Evolutionary conservation across 164 flowering plant species (phyloP).

Genomic region (Chloranthus sessilifolius): DNA sequence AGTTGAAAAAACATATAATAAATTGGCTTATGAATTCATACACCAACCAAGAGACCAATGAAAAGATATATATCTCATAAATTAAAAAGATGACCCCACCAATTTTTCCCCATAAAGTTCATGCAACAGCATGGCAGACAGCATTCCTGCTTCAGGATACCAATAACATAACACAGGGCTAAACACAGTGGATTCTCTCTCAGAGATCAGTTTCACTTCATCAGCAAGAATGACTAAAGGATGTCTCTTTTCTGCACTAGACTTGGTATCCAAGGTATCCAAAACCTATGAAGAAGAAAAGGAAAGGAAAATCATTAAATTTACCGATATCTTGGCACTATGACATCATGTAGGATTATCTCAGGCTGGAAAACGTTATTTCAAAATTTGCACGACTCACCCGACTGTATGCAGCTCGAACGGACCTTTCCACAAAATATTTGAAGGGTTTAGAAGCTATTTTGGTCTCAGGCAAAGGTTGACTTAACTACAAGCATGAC

Average conservation of each 20-base stretch:
- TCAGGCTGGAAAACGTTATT: not conserved
- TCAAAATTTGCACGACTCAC: slow-evolving; percentile 32
- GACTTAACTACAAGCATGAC: slow-evolving; percentile 28
- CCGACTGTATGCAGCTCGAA: slow-evolving; percentile 48
- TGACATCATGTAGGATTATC: too few species aligned
- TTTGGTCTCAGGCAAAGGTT: slow-evolving; percentile 18
- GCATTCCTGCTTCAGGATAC: slow-evolving; percentile 53
- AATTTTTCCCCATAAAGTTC: slow-evolving; percentile 62
- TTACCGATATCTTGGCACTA: too few species aligned
- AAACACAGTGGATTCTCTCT: slow-evolving; percentile 51
- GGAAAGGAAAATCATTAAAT: too few species aligned
- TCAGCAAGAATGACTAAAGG: slow-evolving; percentile 69
- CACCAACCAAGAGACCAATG: slow-evolving; percentile 8
- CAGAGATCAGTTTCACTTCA: slow-evolving; percentile 48
- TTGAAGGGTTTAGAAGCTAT: slow-evolving; percentile 23
- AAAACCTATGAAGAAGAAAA: slow-evolving; percentile 30
- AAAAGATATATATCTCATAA: not conserved
- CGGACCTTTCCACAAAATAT: slow-evolving; percentile 41
- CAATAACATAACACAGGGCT: slow-evolving; percentile 48
- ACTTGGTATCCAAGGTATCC: slow-evolving; percentile 27
- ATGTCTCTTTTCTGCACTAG: slow-evolving; percentile 35
- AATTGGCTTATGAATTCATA: not conserved
- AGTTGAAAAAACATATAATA: slow-evolving; percentile 2
- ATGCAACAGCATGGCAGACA: slow-evolving; percentile 45
- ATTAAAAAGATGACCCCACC: slow-evolving; percentile 31